phyloP scores from a whole-genome alignment of 2,329 filamentous ascomycete species.

The Ceratocystis destructans region DNA sequence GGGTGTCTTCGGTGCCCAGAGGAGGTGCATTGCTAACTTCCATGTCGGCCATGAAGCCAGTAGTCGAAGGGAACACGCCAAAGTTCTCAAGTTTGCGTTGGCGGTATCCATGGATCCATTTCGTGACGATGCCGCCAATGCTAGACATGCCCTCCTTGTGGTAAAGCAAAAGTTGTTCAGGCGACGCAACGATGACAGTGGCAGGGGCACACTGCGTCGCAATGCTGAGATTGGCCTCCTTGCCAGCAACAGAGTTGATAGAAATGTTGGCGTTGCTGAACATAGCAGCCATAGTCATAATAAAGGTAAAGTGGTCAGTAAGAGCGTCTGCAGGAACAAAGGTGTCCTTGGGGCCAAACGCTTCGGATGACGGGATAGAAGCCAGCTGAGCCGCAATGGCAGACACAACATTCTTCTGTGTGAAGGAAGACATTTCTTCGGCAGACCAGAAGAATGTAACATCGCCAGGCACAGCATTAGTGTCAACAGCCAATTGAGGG shows the following conservation, averaged over 20 bases:
- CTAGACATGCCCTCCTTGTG: constrained; percentile 7
- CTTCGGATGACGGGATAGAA: constrained; percentile 60
- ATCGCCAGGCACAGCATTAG: constrained; percentile 39
- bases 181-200: constrained; percentile 67
- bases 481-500: constrained; percentile 52
- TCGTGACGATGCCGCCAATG: constrained; percentile 47
- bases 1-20: constrained; percentile 44
- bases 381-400: constrained; percentile 66
- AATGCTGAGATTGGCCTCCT: constrained; percentile 54
- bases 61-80: constrained; percentile 55
- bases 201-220: constrained; percentile 64
- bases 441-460: constrained; percentile 55
- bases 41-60: constrained; percentile 29
- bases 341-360: constrained; percentile 59
- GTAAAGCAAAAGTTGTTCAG: constrained; percentile 30
- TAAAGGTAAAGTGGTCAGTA: constrained; percentile 63
- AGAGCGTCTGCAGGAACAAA: constrained; percentile 77
- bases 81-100: constrained; percentile 52
- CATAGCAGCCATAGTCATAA: constrained; percentile 67
- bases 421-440: constrained; percentile 68
- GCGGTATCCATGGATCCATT: constrained; percentile 57
- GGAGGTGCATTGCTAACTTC: constrained; percentile 44
- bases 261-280: constrained; percentile 75
- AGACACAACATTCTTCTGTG: constrained; percentile 73
- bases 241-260: constrained; percentile 74